Percentiles rank a stretch among this genome's conserved stretches.
These are phyloP conservation scores for Colletotrichum costaricense DNA, from an alignment of 2,329 filamentous ascomycete genomes.

Conservation along the genomic window DNA sequence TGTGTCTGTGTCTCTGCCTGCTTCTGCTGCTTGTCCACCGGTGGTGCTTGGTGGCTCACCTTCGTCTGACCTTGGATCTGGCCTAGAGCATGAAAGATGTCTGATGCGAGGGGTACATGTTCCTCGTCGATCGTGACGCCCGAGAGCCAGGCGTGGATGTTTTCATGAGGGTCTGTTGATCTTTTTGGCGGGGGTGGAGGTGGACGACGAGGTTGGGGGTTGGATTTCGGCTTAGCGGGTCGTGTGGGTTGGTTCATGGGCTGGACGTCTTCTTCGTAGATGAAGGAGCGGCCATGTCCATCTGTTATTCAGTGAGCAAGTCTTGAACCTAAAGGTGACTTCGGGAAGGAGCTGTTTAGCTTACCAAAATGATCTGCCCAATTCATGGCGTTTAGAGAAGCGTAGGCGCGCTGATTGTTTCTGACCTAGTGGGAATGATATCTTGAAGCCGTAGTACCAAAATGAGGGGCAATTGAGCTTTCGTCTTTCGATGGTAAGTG, in stretches of 20 bases:
- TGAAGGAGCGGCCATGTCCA: neutral
- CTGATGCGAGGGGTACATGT: conserved; percentile 4
- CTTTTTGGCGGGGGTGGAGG: neutral
- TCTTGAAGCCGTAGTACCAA: neutral
- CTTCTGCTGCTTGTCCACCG: neutral
- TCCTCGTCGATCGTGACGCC: conserved; percentile 22
- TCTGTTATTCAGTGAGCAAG: too few species aligned
- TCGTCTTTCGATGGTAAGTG: neutral
- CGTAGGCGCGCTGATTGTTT: neutral
- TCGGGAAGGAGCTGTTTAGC: neutral
- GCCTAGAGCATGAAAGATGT: conserved; percentile 7
- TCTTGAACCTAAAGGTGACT: neutral
- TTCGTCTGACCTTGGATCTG: neutral
- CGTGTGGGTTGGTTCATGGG: neutral
- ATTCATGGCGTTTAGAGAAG: neutral
- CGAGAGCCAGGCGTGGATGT: conserved; percentile 25
- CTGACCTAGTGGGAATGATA: neutral
- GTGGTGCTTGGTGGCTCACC: neutral
- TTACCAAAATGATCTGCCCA: conserved; percentile 18
- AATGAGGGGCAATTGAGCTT: neutral
- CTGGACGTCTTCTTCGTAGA: conserved; percentile 13
- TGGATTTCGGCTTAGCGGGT: neutral
- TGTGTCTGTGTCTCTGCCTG: neutral
- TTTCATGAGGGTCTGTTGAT: neutral
- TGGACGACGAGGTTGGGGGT: neutral